Percentiles rank a stretch among this genome's conserved stretches.
phyloP scores from a whole-genome alignment of 208 protist species.

The Blechomonas ayalai region DNA sequence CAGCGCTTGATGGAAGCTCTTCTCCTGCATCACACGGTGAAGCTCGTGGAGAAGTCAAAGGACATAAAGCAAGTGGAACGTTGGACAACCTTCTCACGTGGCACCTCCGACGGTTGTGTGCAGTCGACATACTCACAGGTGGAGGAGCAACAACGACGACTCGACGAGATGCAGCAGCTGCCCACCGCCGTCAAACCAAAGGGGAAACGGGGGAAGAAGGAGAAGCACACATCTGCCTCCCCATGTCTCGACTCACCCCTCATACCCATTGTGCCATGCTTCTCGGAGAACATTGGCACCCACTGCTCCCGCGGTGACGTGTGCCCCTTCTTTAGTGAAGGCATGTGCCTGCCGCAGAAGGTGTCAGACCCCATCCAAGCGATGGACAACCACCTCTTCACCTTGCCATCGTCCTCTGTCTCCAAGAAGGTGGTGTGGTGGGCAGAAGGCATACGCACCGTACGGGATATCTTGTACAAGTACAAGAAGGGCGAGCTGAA shows the following conservation, averaged over 20 bases:
- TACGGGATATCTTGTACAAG: slow-evolving; percentile 48
- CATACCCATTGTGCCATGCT: slow-evolving; percentile 17
- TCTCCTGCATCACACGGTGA: slow-evolving; percentile 53
- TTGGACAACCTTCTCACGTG: slow-evolving; percentile 28
- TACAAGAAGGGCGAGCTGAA: slow-evolving; percentile 57
- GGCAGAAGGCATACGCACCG: slow-evolving; percentile 65
- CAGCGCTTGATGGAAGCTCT: slow-evolving; percentile 62
- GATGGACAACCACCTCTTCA: slow-evolving; percentile 86
- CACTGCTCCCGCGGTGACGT: slow-evolving; percentile 67
- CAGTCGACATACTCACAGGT: slow-evolving; percentile 14
- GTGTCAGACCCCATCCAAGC: slow-evolving; percentile 46
- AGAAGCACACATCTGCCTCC: background rate
- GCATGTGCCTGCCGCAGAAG: slow-evolving; percentile 72
- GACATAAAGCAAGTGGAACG: slow-evolving; percentile 18
- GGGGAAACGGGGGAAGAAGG: slow-evolving; percentile 3
- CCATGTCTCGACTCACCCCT: background rate
- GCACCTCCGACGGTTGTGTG: slow-evolving; percentile 4
- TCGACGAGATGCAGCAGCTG: background rate
- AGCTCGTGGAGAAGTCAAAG: slow-evolving; percentile 28
- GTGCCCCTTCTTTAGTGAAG: slow-evolving; percentile 80
- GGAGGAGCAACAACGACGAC: background rate
- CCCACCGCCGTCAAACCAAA: background rate
- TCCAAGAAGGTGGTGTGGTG: slow-evolving; percentile 73
- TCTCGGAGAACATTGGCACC: slow-evolving; percentile 46
- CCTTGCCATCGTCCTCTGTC: slow-evolving; percentile 58